Percentiles rank a stretch among this genome's conserved stretches.
Conservation (phyloP, 2,329 filamentous ascomycete genomes). For the Alternaria sp. region DNA sequence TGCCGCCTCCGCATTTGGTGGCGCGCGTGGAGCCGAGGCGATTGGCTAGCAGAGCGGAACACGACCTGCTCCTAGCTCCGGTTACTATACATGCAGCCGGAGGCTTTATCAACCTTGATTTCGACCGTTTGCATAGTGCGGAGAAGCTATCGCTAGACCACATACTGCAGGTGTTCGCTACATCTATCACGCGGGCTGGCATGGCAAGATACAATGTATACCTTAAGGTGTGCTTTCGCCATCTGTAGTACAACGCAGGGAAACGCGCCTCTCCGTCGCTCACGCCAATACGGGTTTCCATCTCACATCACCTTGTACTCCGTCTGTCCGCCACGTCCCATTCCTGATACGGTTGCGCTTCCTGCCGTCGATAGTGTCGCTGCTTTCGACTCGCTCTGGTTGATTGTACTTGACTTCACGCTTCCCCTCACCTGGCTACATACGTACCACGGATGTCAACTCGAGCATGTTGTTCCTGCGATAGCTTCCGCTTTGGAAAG, state of each 20-base stretch:
- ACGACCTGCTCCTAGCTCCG: slow-evolving; percentile 19
- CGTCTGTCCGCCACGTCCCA: background rate
- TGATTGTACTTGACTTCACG: background rate
- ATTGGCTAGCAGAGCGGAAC: slow-evolving; percentile 21
- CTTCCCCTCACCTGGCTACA: no score
- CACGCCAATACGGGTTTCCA: background rate
- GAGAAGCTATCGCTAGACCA: background rate
- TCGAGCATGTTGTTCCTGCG: background rate
- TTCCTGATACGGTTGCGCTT: background rate
- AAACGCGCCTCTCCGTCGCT: background rate
- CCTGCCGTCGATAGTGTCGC: background rate
- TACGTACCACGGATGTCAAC: background rate
- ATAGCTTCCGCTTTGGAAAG: background rate
- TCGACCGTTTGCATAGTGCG: background rate
- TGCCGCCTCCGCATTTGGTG: slow-evolving; percentile 35
- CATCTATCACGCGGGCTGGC: background rate
- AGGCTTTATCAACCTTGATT: slow-evolving; percentile 1
- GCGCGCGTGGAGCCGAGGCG: slow-evolving; percentile 17
- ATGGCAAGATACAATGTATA: background rate
- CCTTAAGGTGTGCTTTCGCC: background rate
- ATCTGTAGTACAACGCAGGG: background rate
- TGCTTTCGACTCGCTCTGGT: background rate
- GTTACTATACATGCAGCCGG: slow-evolving; percentile 7
- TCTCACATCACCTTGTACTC: background rate
- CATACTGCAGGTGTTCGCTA: background rate